Conservation (phyloP, 2,329 filamentous ascomycete species). For the Cryphonectria carpinicola region DNA sequence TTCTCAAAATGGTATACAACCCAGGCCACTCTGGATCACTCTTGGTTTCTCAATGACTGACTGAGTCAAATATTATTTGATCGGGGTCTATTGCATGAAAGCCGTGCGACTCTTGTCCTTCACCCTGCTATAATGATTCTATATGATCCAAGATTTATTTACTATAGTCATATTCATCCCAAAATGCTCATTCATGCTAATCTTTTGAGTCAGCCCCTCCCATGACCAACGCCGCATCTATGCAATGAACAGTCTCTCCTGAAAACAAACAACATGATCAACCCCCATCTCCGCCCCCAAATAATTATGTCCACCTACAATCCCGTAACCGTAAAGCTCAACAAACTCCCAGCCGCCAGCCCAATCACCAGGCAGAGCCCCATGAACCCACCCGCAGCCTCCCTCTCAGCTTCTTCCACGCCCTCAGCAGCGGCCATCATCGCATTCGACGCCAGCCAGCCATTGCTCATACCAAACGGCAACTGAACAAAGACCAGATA, state of each 20-base stretch:
- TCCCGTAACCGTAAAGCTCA: conserved; percentile 77
- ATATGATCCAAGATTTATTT: neutral
- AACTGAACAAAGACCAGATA: conserved; percentile 85
- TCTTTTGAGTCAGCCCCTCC: neutral
- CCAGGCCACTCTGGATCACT: neutral
- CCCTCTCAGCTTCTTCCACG: conserved; percentile 81
- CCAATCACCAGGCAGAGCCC: conserved; percentile 85
- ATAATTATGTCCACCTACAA: conserved; percentile 32
- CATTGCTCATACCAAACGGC: conserved; percentile 82
- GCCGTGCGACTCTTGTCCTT: neutral
- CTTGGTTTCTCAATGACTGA: too few species aligned
- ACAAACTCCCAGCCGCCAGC: conserved; percentile 79
- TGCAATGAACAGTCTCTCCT: conserved; percentile 9
- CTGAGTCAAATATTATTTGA: neutral
- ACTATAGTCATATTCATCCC: neutral
- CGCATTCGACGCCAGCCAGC: conserved; percentile 81
- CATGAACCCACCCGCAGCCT: conserved; percentile 94
- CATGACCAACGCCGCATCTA: conserved; percentile 14
- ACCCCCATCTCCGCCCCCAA: neutral
- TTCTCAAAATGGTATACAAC: too few species aligned
- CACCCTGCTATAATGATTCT: neutral
- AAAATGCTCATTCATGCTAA: neutral
- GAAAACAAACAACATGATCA: neutral
- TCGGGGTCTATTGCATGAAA: neutral
- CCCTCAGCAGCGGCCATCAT: conserved; percentile 90